Base-by-base conservation (phyloP, 2,329 filamentous ascomycete species). In the Fusarium fracticaudum region DNA sequence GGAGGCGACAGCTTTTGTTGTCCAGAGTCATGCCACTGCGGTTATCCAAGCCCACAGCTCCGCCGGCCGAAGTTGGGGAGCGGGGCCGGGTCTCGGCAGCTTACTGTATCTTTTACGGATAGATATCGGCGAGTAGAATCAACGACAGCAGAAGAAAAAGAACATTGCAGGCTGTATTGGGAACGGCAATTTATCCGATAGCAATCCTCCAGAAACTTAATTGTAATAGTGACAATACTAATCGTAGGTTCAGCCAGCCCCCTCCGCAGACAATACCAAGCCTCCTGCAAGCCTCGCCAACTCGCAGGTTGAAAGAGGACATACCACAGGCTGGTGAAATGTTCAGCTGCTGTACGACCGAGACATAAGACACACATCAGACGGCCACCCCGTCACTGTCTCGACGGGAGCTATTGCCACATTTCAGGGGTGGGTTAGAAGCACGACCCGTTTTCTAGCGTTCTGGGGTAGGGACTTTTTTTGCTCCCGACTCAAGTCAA, bases 381-480 rank as follows among this genome's bases (percentile, higher is more conserved):
- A 60, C 67, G 71, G 71, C 66, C 54, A 58, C 67, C 60, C 75
- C 73, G 73, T 74, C 67, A 50, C 50, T 60, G 37, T 63, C 47
- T 59, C 18, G 59, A 41, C 65, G 50, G 57, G 57, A 53, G 40
- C 45, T 45, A 64, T 76, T 67, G 76, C 76, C 76, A 76, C 75
- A 57, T 51, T 53, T 70, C 67, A 70, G 61, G 63, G 69, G 69
- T 64, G 67, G 59, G 51, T 55, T 64, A 47, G 47, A 69, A 57
- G 54, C 60, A 61, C 22, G 71, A 54, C 73, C 75, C 72, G 64
- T 76, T 76, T 72, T 73, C 69, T 77, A 77, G 71, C 75, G 74
- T 38, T 57, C 72, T 72, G 67, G 72, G 74, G 64, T 69, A 67
- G 54, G 48, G 60, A 12, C n/a, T 67, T 67, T 63, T 64, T 64